Evolutionary conservation across 78 protist species (phyloP).

Genomic region (slime mould (Dictyostelium discoideum)): dicty_2.7 NC_007090.3:4691001-4691500

Average conservation of each 20-base stretch:
- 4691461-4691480: too few species aligned
- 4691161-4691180: constrained; percentile 71
- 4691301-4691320: not conserved
- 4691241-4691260: constrained; percentile 55
- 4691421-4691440: too few species aligned
- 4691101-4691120: constrained; percentile 74
- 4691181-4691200: constrained; percentile 1
- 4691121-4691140: constrained; percentile 69
- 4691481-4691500: too few species aligned
- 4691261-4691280: constrained; percentile 63
- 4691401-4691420: too few species aligned
- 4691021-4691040: constrained; percentile 79
- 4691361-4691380: too few species aligned
- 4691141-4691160: constrained; percentile 79
- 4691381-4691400: too few species aligned
- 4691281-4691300: constrained; percentile 13
- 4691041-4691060: constrained; percentile 55
- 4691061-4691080: constrained; percentile 79
- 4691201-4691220: not conserved
- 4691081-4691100: constrained; percentile 81
- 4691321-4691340: too few species aligned
- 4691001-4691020: constrained; percentile 78
- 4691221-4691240: not conserved
- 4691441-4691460: too few species aligned
- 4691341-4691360: too few species aligned